These are phyloP conservation scores for Haplosporangium gracile DNA, from an alignment of 192 early-diverging fungal species.

Conservation along the genomic window DNA sequence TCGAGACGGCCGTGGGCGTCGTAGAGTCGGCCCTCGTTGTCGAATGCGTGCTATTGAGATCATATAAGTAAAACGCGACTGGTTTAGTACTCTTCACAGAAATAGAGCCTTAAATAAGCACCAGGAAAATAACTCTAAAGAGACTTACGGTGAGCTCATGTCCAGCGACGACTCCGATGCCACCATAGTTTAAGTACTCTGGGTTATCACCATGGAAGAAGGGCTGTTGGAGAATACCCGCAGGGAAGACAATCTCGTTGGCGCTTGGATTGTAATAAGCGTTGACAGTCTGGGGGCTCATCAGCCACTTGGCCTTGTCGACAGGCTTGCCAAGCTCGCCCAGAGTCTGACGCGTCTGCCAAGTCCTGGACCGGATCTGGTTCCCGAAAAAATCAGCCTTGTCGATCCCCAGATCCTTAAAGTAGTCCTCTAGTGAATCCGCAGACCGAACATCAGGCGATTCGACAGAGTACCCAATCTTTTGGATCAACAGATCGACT, in stretches of 20 bases:
- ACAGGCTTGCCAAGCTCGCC: conserved; percentile 51
- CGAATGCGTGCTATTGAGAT: conserved; percentile 72
- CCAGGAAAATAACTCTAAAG: background rate
- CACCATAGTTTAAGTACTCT: conserved; percentile 75
- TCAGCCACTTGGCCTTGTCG: conserved; percentile 65
- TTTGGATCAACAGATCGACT: conserved; percentile 66
- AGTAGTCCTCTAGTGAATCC: conserved; percentile 62
- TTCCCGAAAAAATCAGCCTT: conserved; percentile 72
- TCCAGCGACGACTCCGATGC: conserved; percentile 77
- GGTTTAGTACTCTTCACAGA: background rate
- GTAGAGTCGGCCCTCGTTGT: conserved; percentile 67
- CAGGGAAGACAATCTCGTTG: conserved; percentile 70
- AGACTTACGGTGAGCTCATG: conserved; percentile 76
- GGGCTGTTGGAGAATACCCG: conserved; percentile 73
- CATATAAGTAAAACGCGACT: background rate
- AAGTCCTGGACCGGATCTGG: conserved; percentile 62
- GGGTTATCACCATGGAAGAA: conserved; percentile 70
- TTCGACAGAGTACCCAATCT: conserved; percentile 74
- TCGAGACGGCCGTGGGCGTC: conserved; percentile 65
- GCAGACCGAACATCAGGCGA: conserved; percentile 67
- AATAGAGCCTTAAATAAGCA: background rate
- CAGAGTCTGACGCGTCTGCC: conserved; percentile 39
- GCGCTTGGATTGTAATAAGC: conserved; percentile 66
- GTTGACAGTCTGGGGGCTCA: conserved; percentile 71
- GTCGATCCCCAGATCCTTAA: conserved; percentile 63